These are phyloP conservation scores for Jatropha podagrica DNA, from an alignment of 441 rosid genomes.

Conservation along the genomic window DNA sequence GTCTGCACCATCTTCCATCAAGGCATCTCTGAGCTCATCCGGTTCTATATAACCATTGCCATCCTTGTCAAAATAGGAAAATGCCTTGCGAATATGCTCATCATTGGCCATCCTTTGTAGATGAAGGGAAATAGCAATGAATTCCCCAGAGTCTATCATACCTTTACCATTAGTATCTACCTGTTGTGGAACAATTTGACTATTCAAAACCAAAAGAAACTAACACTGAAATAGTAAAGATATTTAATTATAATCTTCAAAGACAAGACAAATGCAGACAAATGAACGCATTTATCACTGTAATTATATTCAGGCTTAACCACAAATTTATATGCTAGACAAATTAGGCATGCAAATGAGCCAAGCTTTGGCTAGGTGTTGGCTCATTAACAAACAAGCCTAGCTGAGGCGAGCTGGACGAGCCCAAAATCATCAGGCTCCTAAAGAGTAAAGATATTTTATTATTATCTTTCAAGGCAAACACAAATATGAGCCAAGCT, in stretches of 20 bases:
- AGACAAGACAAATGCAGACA: too few relatives aligned
- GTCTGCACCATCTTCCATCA: conserved; percentile 96
- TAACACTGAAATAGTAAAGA: background rate
- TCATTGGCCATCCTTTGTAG: conserved; percentile 92
- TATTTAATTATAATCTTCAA: too few relatives aligned
- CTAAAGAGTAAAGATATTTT: too few relatives aligned
- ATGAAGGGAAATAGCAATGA: conserved; percentile 92
- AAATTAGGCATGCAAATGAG: too few relatives aligned
- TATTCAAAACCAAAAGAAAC: conserved; percentile 15
- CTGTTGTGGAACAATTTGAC: conserved; percentile 41
- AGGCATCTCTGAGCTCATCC: conserved; percentile 81
- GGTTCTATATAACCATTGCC: conserved; percentile 86
- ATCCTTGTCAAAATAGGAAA: conserved; percentile 96
- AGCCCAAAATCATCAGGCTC: too few relatives aligned
- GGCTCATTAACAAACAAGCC: too few relatives aligned
- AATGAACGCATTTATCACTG: too few relatives aligned
- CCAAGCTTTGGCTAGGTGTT: too few relatives aligned
- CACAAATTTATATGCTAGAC: too few relatives aligned
- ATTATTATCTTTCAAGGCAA: background rate
- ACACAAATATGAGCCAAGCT: background rate
- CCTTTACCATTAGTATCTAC: conserved; percentile 94
- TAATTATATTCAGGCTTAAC: too few relatives aligned
- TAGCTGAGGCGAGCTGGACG: too few relatives aligned
- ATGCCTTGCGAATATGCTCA: conserved; percentile 93
- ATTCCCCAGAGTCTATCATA: conserved; percentile 86